Base-by-base conservation (phyloP, 805 yeast genomes). In the Cyberlindnera maclurae region DNA sequence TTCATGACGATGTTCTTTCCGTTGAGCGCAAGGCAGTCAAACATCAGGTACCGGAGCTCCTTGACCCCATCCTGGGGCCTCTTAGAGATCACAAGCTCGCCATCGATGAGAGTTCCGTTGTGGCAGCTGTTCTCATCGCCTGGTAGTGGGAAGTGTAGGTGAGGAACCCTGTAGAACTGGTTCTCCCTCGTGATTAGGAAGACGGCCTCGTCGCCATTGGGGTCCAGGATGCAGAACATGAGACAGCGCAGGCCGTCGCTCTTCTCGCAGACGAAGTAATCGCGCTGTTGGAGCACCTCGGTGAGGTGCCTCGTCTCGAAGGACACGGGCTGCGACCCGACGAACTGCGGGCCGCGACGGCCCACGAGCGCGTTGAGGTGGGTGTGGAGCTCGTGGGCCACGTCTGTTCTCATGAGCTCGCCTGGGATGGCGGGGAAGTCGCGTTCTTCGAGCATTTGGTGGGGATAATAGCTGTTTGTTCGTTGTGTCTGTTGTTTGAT, bases 301-400 rank as follows among this genome's bases (percentile, higher is more conserved):
- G 58, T 58, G 17, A 93, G 66, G 61, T 90, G 96, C 26, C 70
- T 65, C 39, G 86, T 69, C 31, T 84, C 79, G 56, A 93, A 89
- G 18, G 96, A 85, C 3, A 90, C 85, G 0, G 99, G 99, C 61
- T 94, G 98, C 2, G 96, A 80, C 1, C 98, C 97, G 3, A 96
- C 94, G 51, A 89, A 89, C 1, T 61, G 50, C 13, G 71, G 66
- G 30, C 73, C 70, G 26, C 77, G 69, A 47, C 79, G 64, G 49
- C 75, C 67, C 50, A 82, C 56, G 45, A 82, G 64, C 52, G 75
- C 56, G 32, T 88, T 79, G 4, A 89, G 81, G 62, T 79, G 78
- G 37, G 68, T 68, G 53, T 79, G 75, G 38, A 90, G 68, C 41
- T 75, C 87, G 18, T 71, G 72, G 0, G 82, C 76, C 15, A 84